Percentiles rank a stretch among this genome's conserved stretches.
These are phyloP conservation scores for Beauveria varroae DNA, from an alignment of 2,329 filamentous ascomycete genomes.

Conservation along the genomic window DNA sequence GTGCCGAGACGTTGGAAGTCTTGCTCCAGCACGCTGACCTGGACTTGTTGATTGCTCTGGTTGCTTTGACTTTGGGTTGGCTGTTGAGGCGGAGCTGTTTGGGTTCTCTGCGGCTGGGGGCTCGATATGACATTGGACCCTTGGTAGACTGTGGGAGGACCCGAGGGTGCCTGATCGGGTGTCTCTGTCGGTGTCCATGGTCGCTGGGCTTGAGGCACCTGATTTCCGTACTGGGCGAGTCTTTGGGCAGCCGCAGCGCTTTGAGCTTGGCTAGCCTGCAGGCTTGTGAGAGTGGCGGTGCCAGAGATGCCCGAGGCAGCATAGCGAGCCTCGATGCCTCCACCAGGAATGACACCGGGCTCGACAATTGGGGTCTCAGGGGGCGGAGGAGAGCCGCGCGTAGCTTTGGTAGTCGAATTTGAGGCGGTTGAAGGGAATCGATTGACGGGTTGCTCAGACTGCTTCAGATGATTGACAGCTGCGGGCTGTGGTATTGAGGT, in stretches of 20 bases:
- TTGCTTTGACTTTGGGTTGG: conserved; percentile 17
- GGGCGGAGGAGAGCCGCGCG: conserved; percentile 85
- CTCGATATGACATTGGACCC: conserved; percentile 64
- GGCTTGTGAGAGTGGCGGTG: conserved; percentile 69
- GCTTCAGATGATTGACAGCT: conserved; percentile 19
- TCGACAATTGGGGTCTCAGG: conserved; percentile 84
- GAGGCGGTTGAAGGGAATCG: conserved; percentile 77
- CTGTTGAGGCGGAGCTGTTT: conserved; percentile 37
- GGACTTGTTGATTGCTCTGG: conserved; percentile 29
- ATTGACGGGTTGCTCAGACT: conserved; percentile 46
- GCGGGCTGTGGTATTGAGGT: conserved; percentile 14
- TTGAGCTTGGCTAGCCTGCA: conserved; percentile 52
- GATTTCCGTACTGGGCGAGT: conserved; percentile 63
- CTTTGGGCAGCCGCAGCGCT: conserved; percentile 78
- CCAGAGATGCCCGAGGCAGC: conserved; percentile 87
- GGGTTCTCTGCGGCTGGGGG: conserved; percentile 35
- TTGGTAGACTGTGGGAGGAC: conserved; percentile 86
- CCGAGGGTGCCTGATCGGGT: conserved; percentile 78
- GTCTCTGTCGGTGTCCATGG: conserved; percentile 95
- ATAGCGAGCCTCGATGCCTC: conserved; percentile 85
- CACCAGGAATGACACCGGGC: conserved; percentile 61
- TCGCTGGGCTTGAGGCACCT: conserved; percentile 34
- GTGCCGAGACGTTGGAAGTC: conserved; percentile 78
- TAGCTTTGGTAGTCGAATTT: conserved; percentile 85
- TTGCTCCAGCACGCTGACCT: conserved; percentile 70